Evolutionary conservation across 129 eudicot species (phyloP).

Genomic region (Artemisia tridentata): DNA sequence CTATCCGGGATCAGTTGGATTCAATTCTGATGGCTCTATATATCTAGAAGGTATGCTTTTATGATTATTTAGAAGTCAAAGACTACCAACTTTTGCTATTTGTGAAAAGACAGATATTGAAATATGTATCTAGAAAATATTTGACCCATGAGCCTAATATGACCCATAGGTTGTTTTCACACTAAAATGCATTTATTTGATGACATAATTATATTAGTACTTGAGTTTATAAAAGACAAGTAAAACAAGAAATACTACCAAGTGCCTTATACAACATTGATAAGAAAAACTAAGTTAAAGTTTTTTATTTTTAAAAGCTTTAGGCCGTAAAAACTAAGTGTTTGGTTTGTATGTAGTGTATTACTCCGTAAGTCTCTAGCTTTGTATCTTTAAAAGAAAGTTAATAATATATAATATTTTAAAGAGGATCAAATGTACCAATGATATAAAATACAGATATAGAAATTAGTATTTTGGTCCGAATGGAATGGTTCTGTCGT

Average conservation of each 20-base stretch:
- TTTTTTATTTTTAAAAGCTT: too few species aligned
- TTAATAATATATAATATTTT: too few species aligned
- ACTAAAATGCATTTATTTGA: too few species aligned
- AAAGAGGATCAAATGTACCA: neutral
- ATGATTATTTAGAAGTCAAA: conserved; percentile 16
- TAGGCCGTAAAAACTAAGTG: too few species aligned
- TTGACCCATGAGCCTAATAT: conserved; percentile 11
- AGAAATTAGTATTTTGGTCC: neutral
- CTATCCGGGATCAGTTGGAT: conserved; percentile 76
- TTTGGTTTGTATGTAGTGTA: too few species aligned
- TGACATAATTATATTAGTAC: too few species aligned
- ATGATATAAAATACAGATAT: neutral
- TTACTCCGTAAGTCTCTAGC: too few species aligned
- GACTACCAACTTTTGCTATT: conserved; percentile 7
- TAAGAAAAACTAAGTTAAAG: too few species aligned
- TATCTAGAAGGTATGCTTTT: conserved; percentile 68
- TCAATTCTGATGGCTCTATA: conserved; percentile 80
- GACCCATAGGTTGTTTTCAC: neutral
- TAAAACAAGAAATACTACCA: too few species aligned
- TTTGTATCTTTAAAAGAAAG: too few species aligned
- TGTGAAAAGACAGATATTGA: conserved; percentile 10
- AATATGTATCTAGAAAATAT: conserved; percentile 20
- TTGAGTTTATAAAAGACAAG: too few species aligned
- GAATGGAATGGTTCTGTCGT: neutral
- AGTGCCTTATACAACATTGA: too few species aligned